Conservation (phyloP, 2,329 filamentous ascomycete genomes). For the Teratosphaeria destructans region DNA sequence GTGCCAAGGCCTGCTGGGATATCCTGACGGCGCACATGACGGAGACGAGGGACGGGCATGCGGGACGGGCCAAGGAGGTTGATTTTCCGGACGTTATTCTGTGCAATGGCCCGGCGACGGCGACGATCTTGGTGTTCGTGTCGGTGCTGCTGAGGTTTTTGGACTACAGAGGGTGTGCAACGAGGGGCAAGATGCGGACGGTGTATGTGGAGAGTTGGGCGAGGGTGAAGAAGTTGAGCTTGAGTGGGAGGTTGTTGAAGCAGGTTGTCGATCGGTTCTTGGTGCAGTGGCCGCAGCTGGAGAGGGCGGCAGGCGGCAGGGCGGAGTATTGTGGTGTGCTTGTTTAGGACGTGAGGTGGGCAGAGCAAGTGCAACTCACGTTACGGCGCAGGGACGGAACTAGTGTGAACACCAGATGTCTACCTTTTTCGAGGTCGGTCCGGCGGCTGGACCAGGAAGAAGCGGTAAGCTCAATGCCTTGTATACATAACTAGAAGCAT, state of each 20-base stretch:
- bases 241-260: slow-evolving; percentile 70
- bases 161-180: slow-evolving; percentile 27
- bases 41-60: slow-evolving; percentile 6
- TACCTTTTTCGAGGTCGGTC: background rate
- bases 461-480: too few relatives aligned
- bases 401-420: background rate
- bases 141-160: slow-evolving; percentile 47
- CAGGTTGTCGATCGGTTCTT: slow-evolving; percentile 65
- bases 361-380: background rate
- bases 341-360: slow-evolving; percentile 10
- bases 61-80: slow-evolving; percentile 3
- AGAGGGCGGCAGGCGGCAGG: slow-evolving; percentile 28
- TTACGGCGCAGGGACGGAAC: too few relatives aligned
- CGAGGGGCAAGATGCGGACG: slow-evolving; percentile 51
- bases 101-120: slow-evolving; percentile 82
- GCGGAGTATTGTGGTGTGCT: slow-evolving; percentile 37
- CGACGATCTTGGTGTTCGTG: slow-evolving; percentile 61
- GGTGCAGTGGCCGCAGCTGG: slow-evolving; percentile 67
- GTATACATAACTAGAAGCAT: too few relatives aligned
- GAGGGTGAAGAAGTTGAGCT: slow-evolving; percentile 66
- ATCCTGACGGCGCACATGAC: slow-evolving; percentile 35
- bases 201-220: slow-evolving; percentile 93
- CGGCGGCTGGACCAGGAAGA: too few relatives aligned
- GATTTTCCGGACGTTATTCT: slow-evolving; percentile 64
- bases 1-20: slow-evolving; percentile 52